Evolutionary conservation across 1,284 basidiomycete genomes (phyloP).

Genomic region (Pseudozyma hubeiensis): DNA sequence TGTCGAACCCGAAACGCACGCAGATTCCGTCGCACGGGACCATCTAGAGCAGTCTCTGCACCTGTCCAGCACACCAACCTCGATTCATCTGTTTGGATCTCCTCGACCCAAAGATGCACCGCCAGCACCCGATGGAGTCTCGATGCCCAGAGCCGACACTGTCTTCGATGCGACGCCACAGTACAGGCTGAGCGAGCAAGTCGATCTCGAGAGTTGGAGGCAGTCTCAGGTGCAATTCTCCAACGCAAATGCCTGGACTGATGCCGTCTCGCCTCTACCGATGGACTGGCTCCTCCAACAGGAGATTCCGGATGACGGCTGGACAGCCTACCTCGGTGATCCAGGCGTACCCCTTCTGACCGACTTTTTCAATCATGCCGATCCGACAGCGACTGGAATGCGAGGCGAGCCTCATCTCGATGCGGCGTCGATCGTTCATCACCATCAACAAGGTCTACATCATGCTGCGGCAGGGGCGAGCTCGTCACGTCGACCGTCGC

Average conservation of each 20-base stretch:
- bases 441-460: neutral
- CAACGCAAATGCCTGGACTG: neutral
- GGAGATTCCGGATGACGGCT: slow-evolving; percentile 2
- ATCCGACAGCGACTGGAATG: neutral
- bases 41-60: no score
- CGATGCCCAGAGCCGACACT: neutral
- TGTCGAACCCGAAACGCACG: no score
- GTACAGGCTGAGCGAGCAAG: neutral
- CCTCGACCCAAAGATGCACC: no score
- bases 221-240: neutral
- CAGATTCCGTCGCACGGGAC: no score
- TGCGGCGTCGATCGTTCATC: neutral
- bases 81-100: no score
- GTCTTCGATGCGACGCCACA: neutral
- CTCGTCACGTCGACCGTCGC: neutral
- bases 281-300: slow-evolving; percentile 6
- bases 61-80: no score
- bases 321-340: slow-evolving; percentile 10
- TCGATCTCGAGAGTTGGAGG: neutral
- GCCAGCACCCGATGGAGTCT: neutral
- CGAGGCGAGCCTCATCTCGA: neutral
- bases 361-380: neutral
- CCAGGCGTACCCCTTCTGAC: slow-evolving; percentile 6
- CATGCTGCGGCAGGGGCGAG: neutral
- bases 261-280: neutral